Percentiles rank a stretch among this genome's conserved stretches.
Evolutionary conservation across 2,329 filamentous ascomycete species (phyloP).

Genomic region (Epicoccum nigrum): DNA sequence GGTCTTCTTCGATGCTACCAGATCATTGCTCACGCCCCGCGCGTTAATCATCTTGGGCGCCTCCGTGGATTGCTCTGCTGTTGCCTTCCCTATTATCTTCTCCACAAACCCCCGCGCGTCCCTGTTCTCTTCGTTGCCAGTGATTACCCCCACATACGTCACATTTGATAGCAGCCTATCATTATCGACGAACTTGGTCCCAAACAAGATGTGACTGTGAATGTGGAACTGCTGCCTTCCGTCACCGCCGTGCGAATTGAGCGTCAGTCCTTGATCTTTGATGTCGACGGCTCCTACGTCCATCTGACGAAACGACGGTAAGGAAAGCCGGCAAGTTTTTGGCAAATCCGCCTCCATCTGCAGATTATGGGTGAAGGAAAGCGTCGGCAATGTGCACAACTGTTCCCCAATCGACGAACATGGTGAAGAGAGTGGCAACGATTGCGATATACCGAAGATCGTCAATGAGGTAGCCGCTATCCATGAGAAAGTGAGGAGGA

Average conservation of each 20-base stretch:
- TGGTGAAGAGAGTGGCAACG: not conserved
- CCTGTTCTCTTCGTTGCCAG: not conserved
- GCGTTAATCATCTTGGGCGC: not conserved
- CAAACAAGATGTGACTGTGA: not conserved
- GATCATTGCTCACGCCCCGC: not conserved
- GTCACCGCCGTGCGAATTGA: not conserved
- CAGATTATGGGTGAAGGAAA: not conserved
- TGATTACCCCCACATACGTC: not conserved
- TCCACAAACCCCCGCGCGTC: not conserved
- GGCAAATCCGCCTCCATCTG: not conserved
- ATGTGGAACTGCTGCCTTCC: not conserved
- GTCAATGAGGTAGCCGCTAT: not conserved
- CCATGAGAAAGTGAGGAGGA: too few species aligned
- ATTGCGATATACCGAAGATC: not conserved
- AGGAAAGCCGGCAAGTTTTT: not conserved
- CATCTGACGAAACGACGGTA: not conserved
- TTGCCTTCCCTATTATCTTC: not conserved
- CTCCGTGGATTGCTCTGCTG: not conserved
- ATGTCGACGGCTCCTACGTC: not conserved
- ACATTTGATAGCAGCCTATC: not conserved
- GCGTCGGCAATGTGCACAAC: not conserved
- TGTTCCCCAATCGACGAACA: not conserved
- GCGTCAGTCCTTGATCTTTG: not conserved
- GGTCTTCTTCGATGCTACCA: too few species aligned
- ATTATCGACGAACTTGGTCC: not conserved